Conservation (phyloP, 2,329 filamentous ascomycete species). For the Ceratocystiopsis brevicomis region DNA sequence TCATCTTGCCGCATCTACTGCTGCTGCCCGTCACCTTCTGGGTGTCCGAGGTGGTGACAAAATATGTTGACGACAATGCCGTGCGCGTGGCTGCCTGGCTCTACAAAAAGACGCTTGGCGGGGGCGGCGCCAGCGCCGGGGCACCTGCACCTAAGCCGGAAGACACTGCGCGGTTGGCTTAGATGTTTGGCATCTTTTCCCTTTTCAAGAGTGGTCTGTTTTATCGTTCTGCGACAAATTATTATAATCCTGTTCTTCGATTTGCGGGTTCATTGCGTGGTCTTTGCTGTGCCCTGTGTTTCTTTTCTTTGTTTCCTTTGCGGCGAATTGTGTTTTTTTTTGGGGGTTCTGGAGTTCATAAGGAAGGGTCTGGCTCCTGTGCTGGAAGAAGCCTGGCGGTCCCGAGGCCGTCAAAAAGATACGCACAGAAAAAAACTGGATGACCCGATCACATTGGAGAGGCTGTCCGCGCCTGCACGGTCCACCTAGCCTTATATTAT, state of each 20-base stretch:
- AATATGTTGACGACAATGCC: constrained; percentile 37
- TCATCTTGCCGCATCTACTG: constrained; percentile 39
- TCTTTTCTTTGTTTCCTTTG: background rate
- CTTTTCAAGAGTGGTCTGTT: background rate
- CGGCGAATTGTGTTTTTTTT: background rate
- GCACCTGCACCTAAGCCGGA: background rate
- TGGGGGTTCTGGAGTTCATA: background rate
- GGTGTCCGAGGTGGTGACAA: constrained; percentile 36
- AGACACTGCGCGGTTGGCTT: constrained; percentile 6
- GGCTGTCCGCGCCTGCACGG: no score
- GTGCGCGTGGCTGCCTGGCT: constrained; percentile 38
- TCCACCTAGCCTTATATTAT: no score
- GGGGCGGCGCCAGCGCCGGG: background rate
- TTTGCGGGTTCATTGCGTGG: background rate
- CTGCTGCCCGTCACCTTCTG: constrained; percentile 40
- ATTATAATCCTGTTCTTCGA: background rate
- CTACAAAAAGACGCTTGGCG: constrained; percentile 22
- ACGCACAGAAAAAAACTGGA: no score
- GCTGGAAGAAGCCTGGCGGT: no score
- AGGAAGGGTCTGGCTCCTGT: no score
- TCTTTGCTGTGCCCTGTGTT: background rate
- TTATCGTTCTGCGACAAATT: background rate
- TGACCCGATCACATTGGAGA: no score
- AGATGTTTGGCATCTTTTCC: background rate
- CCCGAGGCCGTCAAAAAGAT: no score